Evolutionary conservation across 179 eudicot species (phyloP).

Genomic region (Carnegiea gigantea): DNA sequence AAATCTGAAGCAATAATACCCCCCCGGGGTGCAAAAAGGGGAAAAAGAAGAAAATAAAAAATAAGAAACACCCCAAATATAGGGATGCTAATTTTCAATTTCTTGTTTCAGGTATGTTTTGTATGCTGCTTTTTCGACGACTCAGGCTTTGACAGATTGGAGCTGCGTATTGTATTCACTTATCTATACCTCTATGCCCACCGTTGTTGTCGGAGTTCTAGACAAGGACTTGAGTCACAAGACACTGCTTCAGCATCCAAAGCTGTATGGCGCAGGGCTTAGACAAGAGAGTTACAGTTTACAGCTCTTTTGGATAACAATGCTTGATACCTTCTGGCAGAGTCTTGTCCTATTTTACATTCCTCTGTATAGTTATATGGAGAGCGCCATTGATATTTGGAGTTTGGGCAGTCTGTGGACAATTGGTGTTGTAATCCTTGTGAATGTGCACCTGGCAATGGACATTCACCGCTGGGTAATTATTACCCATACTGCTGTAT

Average conservation of each 20-base stretch:
- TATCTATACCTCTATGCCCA: conserved; percentile 87
- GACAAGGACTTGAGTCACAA: conserved; percentile 91
- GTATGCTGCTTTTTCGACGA: conserved; percentile 80
- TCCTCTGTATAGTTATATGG: conserved; percentile 59
- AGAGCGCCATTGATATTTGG: conserved; percentile 78
- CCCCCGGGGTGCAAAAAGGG: neutral
- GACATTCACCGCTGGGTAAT: conserved; percentile 84
- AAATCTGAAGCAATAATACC: neutral
- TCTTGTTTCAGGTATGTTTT: conserved; percentile 64
- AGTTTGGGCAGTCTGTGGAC: conserved; percentile 98
- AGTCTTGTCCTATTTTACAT: conserved; percentile 85
- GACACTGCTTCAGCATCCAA: conserved; percentile 76
- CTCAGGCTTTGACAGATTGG: conserved; percentile 95
- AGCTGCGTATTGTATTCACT: conserved; percentile 90
- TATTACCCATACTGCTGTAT: conserved; percentile 65
- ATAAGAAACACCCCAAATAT: neutral
- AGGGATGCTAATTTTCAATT: conserved; percentile 1
- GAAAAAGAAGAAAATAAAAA: neutral
- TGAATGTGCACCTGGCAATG: conserved; percentile 94
- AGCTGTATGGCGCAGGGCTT: conserved; percentile 79
- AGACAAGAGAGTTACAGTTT: conserved; percentile 88
- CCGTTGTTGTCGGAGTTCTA: conserved; percentile 81
- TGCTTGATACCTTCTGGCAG: conserved; percentile 96
- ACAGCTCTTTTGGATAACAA: conserved; percentile 75
- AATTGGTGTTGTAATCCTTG: conserved; percentile 78